Percentiles rank a stretch among this genome's conserved stretches.
Evolutionary conservation across 768 basidiomycete genomes (phyloP).

Genomic region (Daedaleopsis nitida): DNA sequence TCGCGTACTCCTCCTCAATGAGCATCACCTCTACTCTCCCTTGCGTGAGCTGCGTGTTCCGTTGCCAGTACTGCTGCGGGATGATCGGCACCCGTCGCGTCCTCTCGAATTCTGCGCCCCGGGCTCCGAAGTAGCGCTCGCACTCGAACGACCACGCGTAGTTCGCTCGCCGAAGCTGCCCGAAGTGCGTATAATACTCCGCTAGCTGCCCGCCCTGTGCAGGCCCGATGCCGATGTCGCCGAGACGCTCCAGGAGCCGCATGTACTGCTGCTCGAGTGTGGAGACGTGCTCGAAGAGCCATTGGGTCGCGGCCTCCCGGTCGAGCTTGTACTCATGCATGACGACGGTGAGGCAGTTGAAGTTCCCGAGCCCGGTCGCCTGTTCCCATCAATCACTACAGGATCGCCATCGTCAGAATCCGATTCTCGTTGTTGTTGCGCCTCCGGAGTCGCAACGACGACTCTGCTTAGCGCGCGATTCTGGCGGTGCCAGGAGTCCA

Average conservation of each 20-base stretch:
- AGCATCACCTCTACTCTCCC: conserved; percentile 11
- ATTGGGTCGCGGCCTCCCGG: conserved; percentile 20
- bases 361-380: conserved; percentile 26
- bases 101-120: conserved; percentile 27
- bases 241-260: conserved; percentile 20
- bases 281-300: conserved; percentile 19
- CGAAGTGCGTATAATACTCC: conserved; percentile 29
- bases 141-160: conserved; percentile 34
- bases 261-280: not conserved
- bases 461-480: too few species aligned
- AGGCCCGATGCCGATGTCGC: conserved; percentile 27
- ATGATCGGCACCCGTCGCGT: conserved; percentile 21
- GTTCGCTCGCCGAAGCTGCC: conserved; percentile 26
- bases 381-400: conserved; percentile 23
- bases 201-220: conserved; percentile 32
- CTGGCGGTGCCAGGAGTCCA: too few species aligned
- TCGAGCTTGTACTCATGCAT: conserved; percentile 25
- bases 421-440: too few species aligned
- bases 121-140: conserved; percentile 33
- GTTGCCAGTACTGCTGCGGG: conserved; percentile 12
- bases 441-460: too few species aligned
- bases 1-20: not conserved
- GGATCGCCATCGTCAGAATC: not conserved
- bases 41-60: not conserved
- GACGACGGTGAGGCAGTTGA: conserved; percentile 32